Percentiles rank a stretch among this genome's conserved stretches.
Evolutionary conservation across 805 yeast species (phyloP).

Genomic region (Yamadazyma endophytica): DNA sequence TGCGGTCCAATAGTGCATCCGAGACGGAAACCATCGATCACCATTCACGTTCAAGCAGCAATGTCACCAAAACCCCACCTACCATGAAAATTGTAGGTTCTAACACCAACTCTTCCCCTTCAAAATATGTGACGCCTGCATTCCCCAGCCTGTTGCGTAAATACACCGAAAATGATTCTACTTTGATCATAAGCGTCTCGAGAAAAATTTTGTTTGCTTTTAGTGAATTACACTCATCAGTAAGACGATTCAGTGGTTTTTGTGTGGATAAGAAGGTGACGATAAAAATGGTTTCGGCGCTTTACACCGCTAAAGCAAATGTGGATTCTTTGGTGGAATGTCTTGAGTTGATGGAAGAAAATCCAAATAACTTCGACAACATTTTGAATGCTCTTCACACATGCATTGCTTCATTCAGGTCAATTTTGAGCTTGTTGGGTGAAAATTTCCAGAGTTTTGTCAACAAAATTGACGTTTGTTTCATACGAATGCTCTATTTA

Average conservation of each 20-base stretch:
- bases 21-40: slow-evolving; percentile 4
- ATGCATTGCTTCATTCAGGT: slow-evolving; percentile 46
- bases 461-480: slow-evolving; percentile 58
- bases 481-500: slow-evolving; percentile 59
- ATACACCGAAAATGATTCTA: slow-evolving; percentile 10
- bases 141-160: slow-evolving; percentile 3
- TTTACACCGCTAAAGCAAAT: slow-evolving; percentile 50
- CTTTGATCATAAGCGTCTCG: slow-evolving; percentile 41
- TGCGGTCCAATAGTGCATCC: slow-evolving; percentile 1
- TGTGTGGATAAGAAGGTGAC: slow-evolving; percentile 54
- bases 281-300: slow-evolving; percentile 47
- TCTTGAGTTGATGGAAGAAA: slow-evolving; percentile 45
- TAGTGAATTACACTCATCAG: slow-evolving; percentile 59
- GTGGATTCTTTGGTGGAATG: slow-evolving; percentile 56
- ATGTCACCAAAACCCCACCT: slow-evolving; percentile 6
- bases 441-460: slow-evolving; percentile 47
- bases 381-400: slow-evolving; percentile 27
- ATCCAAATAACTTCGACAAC: slow-evolving; percentile 24
- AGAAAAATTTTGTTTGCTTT: slow-evolving; percentile 59
- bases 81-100: slow-evolving; percentile 2
- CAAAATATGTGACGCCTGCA: slow-evolving; percentile 1
- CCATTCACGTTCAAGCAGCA: slow-evolving; percentile 2
- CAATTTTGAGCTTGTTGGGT: slow-evolving; percentile 45
- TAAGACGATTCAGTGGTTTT: slow-evolving; percentile 54
- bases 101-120: not conserved